Evolutionary conservation across 1,284 basidiomycete species (phyloP).

Genomic region (Leccinum insigne): DNA sequence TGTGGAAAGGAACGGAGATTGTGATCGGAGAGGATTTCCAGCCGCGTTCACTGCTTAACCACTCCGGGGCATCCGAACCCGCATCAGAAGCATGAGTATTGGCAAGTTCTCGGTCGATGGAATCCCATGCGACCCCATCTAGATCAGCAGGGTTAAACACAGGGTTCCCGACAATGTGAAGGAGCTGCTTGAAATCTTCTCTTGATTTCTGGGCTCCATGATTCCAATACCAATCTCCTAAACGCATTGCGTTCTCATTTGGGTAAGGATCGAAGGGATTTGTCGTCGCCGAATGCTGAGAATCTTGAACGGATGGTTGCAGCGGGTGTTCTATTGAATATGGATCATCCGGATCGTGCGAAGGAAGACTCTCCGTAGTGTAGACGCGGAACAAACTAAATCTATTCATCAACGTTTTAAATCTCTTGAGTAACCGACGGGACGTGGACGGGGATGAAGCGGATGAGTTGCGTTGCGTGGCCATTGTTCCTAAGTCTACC

Average conservation of each 20-base stretch:
- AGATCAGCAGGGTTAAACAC: not conserved
- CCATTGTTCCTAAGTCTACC: not conserved
- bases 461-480: not conserved
- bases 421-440: not conserved
- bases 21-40: not conserved
- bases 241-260: not conserved
- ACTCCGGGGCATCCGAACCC: not conserved
- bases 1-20: not conserved
- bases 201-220: not conserved
- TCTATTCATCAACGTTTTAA: not conserved
- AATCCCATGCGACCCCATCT: not conserved
- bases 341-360: not conserved
- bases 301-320: not conserved
- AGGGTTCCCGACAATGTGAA: not conserved
- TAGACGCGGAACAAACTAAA: not conserved
- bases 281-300: not conserved
- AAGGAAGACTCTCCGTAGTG: not conserved
- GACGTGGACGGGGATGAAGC: not conserved
- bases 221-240: not conserved
- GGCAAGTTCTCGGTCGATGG: not conserved
- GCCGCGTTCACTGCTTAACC: not conserved
- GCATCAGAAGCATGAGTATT: not conserved
- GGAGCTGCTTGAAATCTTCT: not conserved
- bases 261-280: not conserved
- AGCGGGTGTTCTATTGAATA: not conserved